A percentile compares a stretch with the other conserved stretches of the same genome.
Conservation (phyloP, 2,329 filamentous ascomycete species). For the Calonectria naviculata region DNA sequence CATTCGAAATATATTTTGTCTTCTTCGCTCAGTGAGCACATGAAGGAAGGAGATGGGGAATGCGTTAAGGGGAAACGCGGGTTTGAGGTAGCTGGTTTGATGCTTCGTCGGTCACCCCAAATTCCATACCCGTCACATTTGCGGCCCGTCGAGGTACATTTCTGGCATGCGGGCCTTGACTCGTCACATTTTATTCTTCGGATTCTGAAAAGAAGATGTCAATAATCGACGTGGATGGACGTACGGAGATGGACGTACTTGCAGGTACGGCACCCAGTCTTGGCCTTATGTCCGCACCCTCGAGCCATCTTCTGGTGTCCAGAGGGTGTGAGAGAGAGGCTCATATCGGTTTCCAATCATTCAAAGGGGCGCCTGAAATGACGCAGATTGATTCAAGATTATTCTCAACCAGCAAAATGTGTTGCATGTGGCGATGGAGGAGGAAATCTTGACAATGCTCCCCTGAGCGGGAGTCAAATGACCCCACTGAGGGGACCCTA, state of each 20-base stretch:
- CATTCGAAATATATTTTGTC: background rate
- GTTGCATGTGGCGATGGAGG: background rate
- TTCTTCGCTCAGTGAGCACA: background rate
- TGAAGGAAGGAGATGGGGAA: background rate
- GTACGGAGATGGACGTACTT: background rate
- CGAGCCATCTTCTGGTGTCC: background rate
- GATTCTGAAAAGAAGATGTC: background rate
- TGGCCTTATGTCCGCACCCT: background rate
- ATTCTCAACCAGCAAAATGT: background rate
- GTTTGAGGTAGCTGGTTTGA: background rate
- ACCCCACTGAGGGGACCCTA: background rate
- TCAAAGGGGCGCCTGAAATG: too few relatives aligned
- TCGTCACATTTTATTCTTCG: constrained; percentile 10
- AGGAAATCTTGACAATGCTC: background rate
- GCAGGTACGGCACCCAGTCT: constrained; percentile 3
- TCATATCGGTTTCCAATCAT: too few relatives aligned
- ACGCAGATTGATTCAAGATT: background rate
- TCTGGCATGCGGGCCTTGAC: background rate
- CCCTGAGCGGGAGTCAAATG: background rate
- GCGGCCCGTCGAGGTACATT: constrained; percentile 1
- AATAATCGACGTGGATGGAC: background rate
- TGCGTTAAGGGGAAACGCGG: background rate
- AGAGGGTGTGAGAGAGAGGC: too few relatives aligned
- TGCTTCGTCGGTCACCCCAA: background rate
- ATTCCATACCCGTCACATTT: constrained; percentile 9